phyloP scores from a whole-genome alignment of 2,329 filamentous ascomycete species.

The Monilinia fructicola region DNA sequence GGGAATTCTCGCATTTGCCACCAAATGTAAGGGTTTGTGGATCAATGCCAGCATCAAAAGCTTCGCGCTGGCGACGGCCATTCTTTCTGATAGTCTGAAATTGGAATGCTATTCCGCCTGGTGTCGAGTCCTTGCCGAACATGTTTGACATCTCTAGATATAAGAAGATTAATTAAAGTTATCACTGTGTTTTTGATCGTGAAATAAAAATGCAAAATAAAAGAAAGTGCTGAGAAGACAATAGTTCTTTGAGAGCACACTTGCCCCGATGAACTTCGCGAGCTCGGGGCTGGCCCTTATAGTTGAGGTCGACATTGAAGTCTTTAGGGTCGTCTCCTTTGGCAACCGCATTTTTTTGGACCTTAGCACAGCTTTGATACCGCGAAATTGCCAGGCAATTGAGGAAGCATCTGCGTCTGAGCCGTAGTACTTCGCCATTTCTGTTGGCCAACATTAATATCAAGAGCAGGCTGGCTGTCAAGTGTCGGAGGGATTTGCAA shows the following conservation, averaged over 20 bases:
- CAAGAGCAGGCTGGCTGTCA: not conserved
- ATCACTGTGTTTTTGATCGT: not conserved
- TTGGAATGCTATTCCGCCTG: conserved; percentile 59
- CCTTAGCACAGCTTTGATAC: conserved; percentile 54
- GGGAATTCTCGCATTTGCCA: conserved; percentile 25
- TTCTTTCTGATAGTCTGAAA: conserved; percentile 57
- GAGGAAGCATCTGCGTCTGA: conserved; percentile 23
- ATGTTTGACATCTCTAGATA: conserved; percentile 16
- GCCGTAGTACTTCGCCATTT: conserved; percentile 25
- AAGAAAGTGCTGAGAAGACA: not conserved
- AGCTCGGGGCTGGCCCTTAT: conserved; percentile 20
- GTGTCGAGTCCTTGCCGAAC: conserved; percentile 57
- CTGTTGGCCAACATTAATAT: conserved; percentile 26
- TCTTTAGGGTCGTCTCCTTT: conserved; percentile 22
- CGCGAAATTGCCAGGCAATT: conserved; percentile 58
- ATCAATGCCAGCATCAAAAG: conserved; percentile 48
- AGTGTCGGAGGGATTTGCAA: not conserved
- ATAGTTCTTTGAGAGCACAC: not conserved
- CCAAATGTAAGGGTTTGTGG: conserved; percentile 40
- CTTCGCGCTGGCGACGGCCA: conserved; percentile 49
- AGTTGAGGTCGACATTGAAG: conserved; percentile 20
- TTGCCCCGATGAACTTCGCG: not conserved
- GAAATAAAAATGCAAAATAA: not conserved
- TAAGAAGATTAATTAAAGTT: not conserved
- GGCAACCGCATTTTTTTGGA: conserved; percentile 46